Evolutionary conservation across 1,139 yeast species (phyloP).

Genomic region (Candida sanyaensis): DNA sequence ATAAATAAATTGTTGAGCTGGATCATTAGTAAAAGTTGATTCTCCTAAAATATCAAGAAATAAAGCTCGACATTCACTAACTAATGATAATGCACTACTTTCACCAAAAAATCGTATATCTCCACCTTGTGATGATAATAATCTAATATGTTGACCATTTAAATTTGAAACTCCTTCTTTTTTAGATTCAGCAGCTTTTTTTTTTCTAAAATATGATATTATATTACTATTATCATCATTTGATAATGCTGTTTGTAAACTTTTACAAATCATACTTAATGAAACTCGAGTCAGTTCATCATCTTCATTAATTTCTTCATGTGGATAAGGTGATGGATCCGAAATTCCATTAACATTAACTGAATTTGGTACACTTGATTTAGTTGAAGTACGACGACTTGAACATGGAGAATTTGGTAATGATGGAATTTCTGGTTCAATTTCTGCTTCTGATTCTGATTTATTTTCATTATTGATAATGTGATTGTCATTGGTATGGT

Average conservation of each 20-base stretch:
- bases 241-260: constrained; percentile 24
- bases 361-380: not conserved
- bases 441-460: constrained; percentile 1
- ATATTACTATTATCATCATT: constrained; percentile 13
- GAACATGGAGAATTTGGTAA: constrained; percentile 8
- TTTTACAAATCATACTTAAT: constrained; percentile 13
- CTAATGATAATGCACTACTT: constrained; percentile 24
- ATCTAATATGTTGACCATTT: constrained; percentile 17
- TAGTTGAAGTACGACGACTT: constrained; percentile 1
- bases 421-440: constrained; percentile 10
- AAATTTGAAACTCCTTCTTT: constrained; percentile 16
- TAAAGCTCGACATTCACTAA: constrained; percentile 25
- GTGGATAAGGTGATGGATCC: not conserved
- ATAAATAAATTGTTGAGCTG: constrained; percentile 28
- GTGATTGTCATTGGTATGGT: constrained; percentile 3
- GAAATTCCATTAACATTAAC: not conserved
- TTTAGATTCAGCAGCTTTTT: constrained; percentile 5
- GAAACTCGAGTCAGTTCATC: constrained; percentile 23
- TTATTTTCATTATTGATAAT: constrained; percentile 3
- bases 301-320: not conserved
- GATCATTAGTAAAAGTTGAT: constrained; percentile 32
- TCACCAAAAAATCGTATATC: constrained; percentile 27
- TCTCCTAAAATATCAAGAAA: constrained; percentile 17
- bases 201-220: constrained; percentile 2
- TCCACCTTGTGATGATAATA: constrained; percentile 21